These are phyloP conservation scores for Trametes cubensis DNA, from an alignment of 768 basidiomycete species.

Conservation along the genomic window DNA sequence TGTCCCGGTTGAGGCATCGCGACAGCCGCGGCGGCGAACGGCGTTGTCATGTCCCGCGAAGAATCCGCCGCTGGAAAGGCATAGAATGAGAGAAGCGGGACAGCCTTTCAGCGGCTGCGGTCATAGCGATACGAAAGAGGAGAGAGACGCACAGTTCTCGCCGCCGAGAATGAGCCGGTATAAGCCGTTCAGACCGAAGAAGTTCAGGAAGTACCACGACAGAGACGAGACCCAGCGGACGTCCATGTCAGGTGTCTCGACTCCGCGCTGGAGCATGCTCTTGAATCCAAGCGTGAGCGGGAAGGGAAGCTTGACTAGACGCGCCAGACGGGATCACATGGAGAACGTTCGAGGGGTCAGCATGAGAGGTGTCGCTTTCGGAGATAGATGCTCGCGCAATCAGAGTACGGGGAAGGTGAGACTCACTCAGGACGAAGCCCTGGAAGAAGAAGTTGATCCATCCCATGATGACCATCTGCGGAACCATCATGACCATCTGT, in stretches of 20 bases:
- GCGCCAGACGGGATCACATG: constrained; percentile 7
- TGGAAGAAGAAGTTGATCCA: constrained; percentile 99
- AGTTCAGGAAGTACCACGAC: constrained; percentile 99
- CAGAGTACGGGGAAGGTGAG: constrained; percentile 11
- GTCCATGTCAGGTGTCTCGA: constrained; percentile 95
- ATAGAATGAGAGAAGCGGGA: constrained; percentile 20
- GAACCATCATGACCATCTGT: constrained; percentile 99
- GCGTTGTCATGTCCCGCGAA: constrained; percentile 70
- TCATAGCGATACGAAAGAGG: not conserved
- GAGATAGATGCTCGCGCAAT: constrained; percentile 8
- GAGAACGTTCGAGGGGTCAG: not conserved
- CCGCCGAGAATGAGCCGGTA: constrained; percentile 92
- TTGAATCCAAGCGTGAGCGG: constrained; percentile 97
- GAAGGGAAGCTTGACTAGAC: constrained; percentile 91
- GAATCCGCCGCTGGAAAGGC: constrained; percentile 68
- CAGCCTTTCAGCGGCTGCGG: constrained; percentile 18
- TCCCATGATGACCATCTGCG: constrained; percentile 98
- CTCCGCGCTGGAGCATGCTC: constrained; percentile 94
- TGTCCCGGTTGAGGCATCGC: constrained; percentile 50
- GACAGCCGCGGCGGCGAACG: constrained; percentile 60
- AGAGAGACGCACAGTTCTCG: constrained; percentile 71
- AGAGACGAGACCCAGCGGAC: constrained; percentile 99
- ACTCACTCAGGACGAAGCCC: constrained; percentile 95
- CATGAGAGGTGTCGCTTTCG: not conserved
- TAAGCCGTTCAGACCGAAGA: constrained; percentile 95